phyloP scores from a whole-genome alignment of 441 rosid species.

The Isatis lusitanica region DNA sequence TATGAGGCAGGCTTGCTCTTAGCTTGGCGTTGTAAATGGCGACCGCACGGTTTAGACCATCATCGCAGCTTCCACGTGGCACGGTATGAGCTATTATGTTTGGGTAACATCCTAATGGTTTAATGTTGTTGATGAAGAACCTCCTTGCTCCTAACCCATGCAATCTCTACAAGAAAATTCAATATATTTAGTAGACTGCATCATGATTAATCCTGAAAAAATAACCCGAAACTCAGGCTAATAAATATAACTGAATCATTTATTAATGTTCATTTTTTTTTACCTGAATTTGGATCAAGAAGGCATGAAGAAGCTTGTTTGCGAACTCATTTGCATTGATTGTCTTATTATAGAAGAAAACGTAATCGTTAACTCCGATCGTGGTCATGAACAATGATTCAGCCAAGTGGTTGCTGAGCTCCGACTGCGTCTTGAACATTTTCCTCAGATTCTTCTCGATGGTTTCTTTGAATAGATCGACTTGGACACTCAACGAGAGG shows the following conservation, averaged over 20 bases:
- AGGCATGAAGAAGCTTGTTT: constrained; percentile 19
- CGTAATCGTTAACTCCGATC: constrained; percentile 32
- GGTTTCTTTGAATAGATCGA: constrained; percentile 25
- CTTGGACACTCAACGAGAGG: constrained; percentile 29
- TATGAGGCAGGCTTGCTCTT: not conserved
- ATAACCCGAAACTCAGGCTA: not conserved
- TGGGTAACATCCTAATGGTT: constrained; percentile 37
- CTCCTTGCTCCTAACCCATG: constrained; percentile 31
- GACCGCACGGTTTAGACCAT: not conserved
- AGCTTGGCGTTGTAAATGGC: constrained; percentile 20
- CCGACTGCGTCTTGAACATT: not conserved
- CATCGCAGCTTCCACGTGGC: constrained; percentile 21
- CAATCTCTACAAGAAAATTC: constrained; percentile 17
- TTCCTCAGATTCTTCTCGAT: constrained; percentile 20
- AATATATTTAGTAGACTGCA: not conserved
- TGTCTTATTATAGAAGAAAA: not conserved
- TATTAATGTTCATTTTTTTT: not conserved
- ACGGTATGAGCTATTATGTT: not conserved
- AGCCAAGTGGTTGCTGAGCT: constrained; percentile 27
- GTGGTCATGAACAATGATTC: constrained; percentile 30
- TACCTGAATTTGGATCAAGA: constrained; percentile 29
- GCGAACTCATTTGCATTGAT: constrained; percentile 9
- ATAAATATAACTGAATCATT: not conserved
- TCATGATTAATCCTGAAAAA: not conserved
- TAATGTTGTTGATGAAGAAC: constrained; percentile 31